A percentile compares a stretch with the other conserved stretches of the same genome.
These are phyloP conservation scores for Starmerella sp. DNA, from an alignment of 805 yeast species.

Conservation along the genomic window DNA sequence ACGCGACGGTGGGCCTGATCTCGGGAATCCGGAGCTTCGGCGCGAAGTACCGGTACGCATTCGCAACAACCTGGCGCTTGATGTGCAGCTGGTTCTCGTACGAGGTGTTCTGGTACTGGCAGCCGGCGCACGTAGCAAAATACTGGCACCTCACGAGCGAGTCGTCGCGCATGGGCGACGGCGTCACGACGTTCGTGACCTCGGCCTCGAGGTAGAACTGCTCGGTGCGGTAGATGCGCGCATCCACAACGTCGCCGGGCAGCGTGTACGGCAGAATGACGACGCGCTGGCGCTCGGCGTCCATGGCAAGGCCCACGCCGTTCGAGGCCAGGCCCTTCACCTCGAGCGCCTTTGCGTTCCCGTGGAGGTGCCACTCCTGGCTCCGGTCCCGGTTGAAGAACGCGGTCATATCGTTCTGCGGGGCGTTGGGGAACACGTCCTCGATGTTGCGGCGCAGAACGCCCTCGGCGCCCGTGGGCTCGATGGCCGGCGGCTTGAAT, in stretches of 20 bases:
- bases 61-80: conserved; percentile 62
- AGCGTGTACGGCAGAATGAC: conserved; percentile 76
- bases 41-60: conserved; percentile 66
- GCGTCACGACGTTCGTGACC: conserved; percentile 40
- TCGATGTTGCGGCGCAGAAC: conserved; percentile 64
- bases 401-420: conserved; percentile 48
- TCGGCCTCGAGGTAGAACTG: conserved; percentile 68
- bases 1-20: conserved; percentile 52
- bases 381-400: conserved; percentile 43
- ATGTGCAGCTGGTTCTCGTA: conserved; percentile 63
- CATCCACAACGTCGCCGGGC: conserved; percentile 69
- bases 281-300: conserved; percentile 46
- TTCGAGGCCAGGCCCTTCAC: conserved; percentile 54
- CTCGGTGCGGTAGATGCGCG: conserved; percentile 68
- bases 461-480: conserved; percentile 71
- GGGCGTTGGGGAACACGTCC: conserved; percentile 34
- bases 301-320: conserved; percentile 78
- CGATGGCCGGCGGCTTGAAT: conserved; percentile 53
- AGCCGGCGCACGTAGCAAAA: conserved; percentile 89
- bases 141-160: conserved; percentile 60
- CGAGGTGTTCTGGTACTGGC: conserved; percentile 75
- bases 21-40: conserved; percentile 46
- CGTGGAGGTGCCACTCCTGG: conserved; percentile 38
- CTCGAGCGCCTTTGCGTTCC: conserved; percentile 46
- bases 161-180: conserved; percentile 43